Evolutionary conservation across 208 protist genomes (phyloP).

Genomic region (Acanthamoeba lugdunensis): DNA sequence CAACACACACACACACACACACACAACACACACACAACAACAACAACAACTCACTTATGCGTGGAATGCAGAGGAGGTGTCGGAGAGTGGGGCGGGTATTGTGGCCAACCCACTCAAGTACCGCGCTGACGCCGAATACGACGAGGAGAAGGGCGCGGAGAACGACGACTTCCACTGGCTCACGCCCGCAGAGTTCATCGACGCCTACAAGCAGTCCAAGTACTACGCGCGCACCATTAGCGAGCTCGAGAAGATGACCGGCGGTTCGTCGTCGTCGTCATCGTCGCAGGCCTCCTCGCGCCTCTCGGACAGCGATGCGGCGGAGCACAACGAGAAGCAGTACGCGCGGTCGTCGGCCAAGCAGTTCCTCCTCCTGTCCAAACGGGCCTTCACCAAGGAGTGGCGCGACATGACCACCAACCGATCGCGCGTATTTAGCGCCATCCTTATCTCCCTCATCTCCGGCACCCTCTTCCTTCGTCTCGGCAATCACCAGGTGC

Average conservation of each 20-base stretch:
- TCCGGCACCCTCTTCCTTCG: conserved; percentile 18
- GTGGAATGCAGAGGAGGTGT: conserved; percentile 40
- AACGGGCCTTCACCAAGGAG: conserved; percentile 15
- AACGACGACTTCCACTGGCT: conserved; percentile 60
- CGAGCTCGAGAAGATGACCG: conserved; percentile 14
- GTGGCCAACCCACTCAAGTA: conserved; percentile 42
- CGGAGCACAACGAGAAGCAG: not conserved
- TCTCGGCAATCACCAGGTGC: conserved; percentile 22
- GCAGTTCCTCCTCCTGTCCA: conserved; percentile 22
- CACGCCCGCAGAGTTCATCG: conserved; percentile 53
- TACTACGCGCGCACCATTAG: not conserved
- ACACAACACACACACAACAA: not conserved
- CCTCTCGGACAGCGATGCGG: not conserved
- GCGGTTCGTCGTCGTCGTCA: not conserved
- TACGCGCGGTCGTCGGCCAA: not conserved
- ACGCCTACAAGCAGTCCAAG: conserved; percentile 55
- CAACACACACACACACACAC: not conserved
- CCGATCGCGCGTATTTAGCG: conserved; percentile 5
- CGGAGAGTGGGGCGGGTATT: not conserved
- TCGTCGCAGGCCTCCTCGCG: not conserved
- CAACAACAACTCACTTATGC: not conserved
- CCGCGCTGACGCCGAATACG: not conserved
- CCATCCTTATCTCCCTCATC: conserved; percentile 19
- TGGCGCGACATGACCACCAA: conserved; percentile 6
- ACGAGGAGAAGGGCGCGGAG: conserved; percentile 11